phyloP scores from a whole-genome alignment of 345 rosid species.

The Euphorbia tirucalli region DNA sequence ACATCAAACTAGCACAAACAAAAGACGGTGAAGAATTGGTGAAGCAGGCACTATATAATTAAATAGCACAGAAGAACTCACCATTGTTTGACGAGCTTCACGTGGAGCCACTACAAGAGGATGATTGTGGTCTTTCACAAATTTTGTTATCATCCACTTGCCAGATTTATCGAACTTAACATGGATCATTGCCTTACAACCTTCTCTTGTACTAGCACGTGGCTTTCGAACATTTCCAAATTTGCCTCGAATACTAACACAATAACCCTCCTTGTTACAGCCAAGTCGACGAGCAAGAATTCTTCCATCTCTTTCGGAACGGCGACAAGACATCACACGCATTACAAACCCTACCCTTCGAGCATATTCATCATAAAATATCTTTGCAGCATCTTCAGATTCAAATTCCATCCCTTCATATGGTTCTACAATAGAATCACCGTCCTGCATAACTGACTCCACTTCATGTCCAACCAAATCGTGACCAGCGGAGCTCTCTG shows the following conservation, averaged over 20 bases:
- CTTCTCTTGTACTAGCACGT: constrained; percentile 75
- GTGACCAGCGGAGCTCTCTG: constrained; percentile 40
- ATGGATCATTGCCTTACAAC: constrained; percentile 91
- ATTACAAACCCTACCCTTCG: constrained; percentile 76
- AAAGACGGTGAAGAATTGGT: constrained; percentile 4
- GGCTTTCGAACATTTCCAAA: constrained; percentile 69
- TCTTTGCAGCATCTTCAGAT: constrained; percentile 82
- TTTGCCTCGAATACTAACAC: constrained; percentile 76
- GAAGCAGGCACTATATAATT: background rate
- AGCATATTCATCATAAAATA: constrained; percentile 83
- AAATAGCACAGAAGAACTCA: constrained; percentile 28
- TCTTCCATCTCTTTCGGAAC: constrained; percentile 88
- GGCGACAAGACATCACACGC: constrained; percentile 95
- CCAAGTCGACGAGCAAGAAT: constrained; percentile 87
- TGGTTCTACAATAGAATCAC: constrained; percentile 52
- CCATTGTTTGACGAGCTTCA: constrained; percentile 80
- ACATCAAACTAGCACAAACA: background rate
- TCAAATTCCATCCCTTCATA: constrained; percentile 80
- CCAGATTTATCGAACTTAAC: constrained; percentile 70
- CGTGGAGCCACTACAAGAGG: constrained; percentile 71
- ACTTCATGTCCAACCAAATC: constrained; percentile 30
- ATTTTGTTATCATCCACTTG: constrained; percentile 83
- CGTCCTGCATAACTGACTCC: constrained; percentile 30
- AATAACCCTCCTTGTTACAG: constrained; percentile 89
- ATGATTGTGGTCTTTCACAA: constrained; percentile 84